These are phyloP conservation scores for Blastocystis sp. DNA, from an alignment of 352 stramenopile genomes.

Conservation along the genomic window DNA sequence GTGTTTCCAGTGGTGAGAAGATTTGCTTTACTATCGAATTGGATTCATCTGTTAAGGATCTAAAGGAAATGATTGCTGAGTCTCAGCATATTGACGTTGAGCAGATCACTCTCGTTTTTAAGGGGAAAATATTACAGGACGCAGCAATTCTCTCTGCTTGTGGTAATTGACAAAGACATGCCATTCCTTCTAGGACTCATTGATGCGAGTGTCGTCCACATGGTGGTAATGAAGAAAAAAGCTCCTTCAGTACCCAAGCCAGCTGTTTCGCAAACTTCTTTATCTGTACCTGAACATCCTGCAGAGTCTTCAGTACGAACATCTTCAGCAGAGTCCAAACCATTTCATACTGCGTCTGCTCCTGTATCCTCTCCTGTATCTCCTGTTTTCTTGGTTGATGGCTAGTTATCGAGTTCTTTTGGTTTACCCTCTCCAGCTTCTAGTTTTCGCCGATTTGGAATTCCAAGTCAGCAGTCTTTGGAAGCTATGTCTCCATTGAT, in stretches of 20 bases:
- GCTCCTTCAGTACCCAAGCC: neutral
- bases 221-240: constrained; percentile 58
- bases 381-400: neutral
- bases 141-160: neutral
- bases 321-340: neutral
- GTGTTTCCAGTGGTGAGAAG: constrained; percentile 9
- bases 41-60: neutral
- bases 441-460: neutral
- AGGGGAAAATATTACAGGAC: constrained; percentile 41
- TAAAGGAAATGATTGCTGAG: neutral
- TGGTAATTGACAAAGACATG: neutral
- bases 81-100: neutral
- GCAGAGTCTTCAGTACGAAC: neutral
- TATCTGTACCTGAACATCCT: neutral
- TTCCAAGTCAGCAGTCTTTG: neutral
- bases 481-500: neutral
- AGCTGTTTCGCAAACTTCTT: neutral
- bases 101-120: constrained; percentile 42
- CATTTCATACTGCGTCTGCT: neutral
- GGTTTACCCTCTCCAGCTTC: neutral
- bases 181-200: neutral
- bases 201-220: constrained; percentile 43
- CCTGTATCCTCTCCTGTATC: neutral
- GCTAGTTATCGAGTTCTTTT: neutral
- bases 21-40: neutral